phyloP scores from a whole-genome alignment of 1,284 basidiomycete species.

The Mycena citricolor region DNA sequence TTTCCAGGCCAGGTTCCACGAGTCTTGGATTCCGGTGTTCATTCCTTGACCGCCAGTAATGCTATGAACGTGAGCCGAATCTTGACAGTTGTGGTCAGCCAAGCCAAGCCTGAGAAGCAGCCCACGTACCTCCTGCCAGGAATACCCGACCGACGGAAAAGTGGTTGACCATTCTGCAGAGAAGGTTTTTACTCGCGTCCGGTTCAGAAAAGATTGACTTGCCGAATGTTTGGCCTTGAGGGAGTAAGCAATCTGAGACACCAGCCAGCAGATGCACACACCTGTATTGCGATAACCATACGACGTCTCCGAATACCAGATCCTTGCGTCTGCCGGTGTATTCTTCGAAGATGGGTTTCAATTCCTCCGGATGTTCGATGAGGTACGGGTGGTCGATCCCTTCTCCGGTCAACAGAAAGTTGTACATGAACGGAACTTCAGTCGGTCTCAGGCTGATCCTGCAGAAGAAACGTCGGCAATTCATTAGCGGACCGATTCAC shows the following conservation, averaged over 20 bases:
- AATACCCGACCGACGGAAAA: conserved; percentile 14
- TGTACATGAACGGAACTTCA: conserved; percentile 27
- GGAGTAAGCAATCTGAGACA: neutral
- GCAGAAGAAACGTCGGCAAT: neutral
- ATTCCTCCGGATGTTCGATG: conserved; percentile 23
- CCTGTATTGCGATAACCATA: conserved; percentile 28
- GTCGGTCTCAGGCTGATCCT: conserved; percentile 23
- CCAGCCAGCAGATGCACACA: conserved; percentile 15
- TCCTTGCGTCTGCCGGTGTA: conserved; percentile 28
- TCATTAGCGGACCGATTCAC: no score
- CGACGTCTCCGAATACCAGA: conserved; percentile 29
- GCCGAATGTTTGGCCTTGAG: conserved; percentile 22
- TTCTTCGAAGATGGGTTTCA: conserved; percentile 24
- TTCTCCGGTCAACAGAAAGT: conserved; percentile 23
- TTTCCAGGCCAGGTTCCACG: conserved; percentile 31
- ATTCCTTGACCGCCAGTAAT: conserved; percentile 26
- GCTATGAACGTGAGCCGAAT: conserved; percentile 31
- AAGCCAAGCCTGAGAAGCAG: neutral
- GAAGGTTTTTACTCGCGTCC: no score
- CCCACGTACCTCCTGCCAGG: conserved; percentile 14
- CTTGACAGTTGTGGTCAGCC: conserved; percentile 11
- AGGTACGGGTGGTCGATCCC: conserved; percentile 25
- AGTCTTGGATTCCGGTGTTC: conserved; percentile 24
- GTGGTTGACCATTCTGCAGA: conserved; percentile 18
- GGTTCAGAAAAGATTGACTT: no score